These are phyloP conservation scores for Simmondsia chinensis DNA, from an alignment of 148 eudicot species.

Conservation along the genomic window DNA sequence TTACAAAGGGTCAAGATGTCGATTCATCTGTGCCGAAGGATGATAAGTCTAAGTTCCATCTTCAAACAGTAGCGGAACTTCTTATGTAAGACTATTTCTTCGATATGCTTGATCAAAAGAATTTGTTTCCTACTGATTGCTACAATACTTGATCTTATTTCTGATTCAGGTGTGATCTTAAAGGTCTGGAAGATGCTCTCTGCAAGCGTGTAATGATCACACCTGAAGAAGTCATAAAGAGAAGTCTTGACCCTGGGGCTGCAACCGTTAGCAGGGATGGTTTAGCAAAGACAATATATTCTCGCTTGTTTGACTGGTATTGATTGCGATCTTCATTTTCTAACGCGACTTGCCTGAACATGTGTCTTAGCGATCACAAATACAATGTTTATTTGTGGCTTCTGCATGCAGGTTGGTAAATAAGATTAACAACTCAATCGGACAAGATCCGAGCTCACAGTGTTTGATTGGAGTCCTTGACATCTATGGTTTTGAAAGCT, in stretches of 20 bases:
- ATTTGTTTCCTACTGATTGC: conserved; percentile 3
- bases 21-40: conserved; percentile 82
- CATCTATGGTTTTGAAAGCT: conserved; percentile 99
- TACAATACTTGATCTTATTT: conserved; percentile 2
- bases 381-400: conserved; percentile 7
- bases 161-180: conserved; percentile 58
- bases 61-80: conserved; percentile 66
- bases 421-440: conserved; percentile 81
- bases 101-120: neutral
- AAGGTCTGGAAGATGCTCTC: conserved; percentile 69
- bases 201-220: conserved; percentile 88
- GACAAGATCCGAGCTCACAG: conserved; percentile 86
- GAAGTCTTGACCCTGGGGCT: conserved; percentile 72
- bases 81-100: conserved; percentile 42
- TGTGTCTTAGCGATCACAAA: neutral
- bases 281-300: conserved; percentile 75
- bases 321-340: neutral
- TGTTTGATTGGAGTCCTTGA: conserved; percentile 97
- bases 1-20: conserved; percentile 61
- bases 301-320: conserved; percentile 90
- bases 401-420: conserved; percentile 73
- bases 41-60: conserved; percentile 68
- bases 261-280: conserved; percentile 87
- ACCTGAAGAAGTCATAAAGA: conserved; percentile 87
- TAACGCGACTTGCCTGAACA: conserved; percentile 4